These are phyloP conservation scores for Fulvia fulva DNA, from an alignment of 2,329 filamentous ascomycete genomes.

Conservation along the genomic window DNA sequence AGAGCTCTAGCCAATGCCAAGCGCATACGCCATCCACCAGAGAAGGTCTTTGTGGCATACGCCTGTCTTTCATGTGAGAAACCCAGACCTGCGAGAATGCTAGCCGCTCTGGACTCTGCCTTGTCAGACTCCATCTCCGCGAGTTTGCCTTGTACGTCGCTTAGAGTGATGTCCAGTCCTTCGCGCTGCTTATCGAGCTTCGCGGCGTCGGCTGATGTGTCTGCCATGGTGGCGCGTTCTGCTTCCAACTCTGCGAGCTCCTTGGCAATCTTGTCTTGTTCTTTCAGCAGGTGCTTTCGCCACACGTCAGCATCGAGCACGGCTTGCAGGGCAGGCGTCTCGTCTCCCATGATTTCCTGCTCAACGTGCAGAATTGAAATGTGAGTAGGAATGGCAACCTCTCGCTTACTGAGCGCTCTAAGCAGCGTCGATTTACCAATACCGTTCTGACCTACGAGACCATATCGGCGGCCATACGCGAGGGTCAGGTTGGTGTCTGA, in stretches of 20 bases:
- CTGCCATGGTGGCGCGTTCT: slow-evolving; percentile 74
- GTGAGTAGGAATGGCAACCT: slow-evolving; percentile 89
- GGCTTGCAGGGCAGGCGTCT: slow-evolving; percentile 89
- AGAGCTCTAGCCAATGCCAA: slow-evolving; percentile 88
- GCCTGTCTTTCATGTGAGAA: slow-evolving; percentile 93
- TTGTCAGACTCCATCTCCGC: slow-evolving; percentile 99
- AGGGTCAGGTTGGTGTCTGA: slow-evolving; percentile 87
- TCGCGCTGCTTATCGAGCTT: slow-evolving; percentile 83
- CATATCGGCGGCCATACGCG: slow-evolving; percentile 89
- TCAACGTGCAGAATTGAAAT: slow-evolving; percentile 99
- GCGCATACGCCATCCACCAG: slow-evolving; percentile 99
- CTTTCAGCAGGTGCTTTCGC: slow-evolving; percentile 88
- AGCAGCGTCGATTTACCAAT: slow-evolving; percentile 84
- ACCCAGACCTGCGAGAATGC: slow-evolving; percentile 91
- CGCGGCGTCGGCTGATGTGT: slow-evolving; percentile 84
- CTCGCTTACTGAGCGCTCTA: slow-evolving; percentile 84
- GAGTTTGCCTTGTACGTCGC: slow-evolving; percentile 85
- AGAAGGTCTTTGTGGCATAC: slow-evolving; percentile 93
- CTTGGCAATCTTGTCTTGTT: slow-evolving; percentile 80
- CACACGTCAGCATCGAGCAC: slow-evolving; percentile 97
- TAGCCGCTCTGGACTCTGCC: slow-evolving; percentile 89
- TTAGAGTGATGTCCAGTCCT: slow-evolving; percentile 82
- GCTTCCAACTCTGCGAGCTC: slow-evolving; percentile 73
- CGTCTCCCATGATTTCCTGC: slow-evolving; percentile 95
- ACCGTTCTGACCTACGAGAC: slow-evolving; percentile 98